Evolutionary conservation across 1,284 basidiomycete species (phyloP), one percentile per base, ranked within the genome.

Genomic region (Irpex rosettiformis): DNA sequence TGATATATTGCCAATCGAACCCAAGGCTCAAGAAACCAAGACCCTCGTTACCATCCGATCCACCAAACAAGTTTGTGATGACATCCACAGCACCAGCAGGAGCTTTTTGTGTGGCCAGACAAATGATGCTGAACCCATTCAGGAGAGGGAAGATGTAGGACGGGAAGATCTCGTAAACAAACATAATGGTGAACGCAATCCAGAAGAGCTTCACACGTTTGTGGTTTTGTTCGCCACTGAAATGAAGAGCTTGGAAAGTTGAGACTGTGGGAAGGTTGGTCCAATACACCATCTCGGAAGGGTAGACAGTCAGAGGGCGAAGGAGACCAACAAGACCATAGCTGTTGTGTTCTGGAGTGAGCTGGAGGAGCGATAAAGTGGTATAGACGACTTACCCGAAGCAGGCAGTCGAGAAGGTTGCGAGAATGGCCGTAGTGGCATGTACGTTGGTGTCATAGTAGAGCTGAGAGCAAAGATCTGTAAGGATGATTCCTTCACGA

Each of bases 221-320:
- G 29, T 64, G 58, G 63, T 81, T 82, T n/a, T 71, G 72, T 7
- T 69, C 52, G 10, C 68, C 73, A 64, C 81, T 76, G 61, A 80
- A 84, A 65, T 86, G 84, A 3, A 86, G 70, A 8, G 80, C 83
- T 76, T 87, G 84, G 72, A 86, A 86, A 27, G 85, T 79, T 4
- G 82, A 76, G 27, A 86, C 82, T 1, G 79, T 82, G 0, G 85
- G 81, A 21, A 86, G 69, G 64, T 81, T 83, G 54, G 56, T 67
- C 75, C 86, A 88, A 70, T 87, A 88, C 28, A 89, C 84, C 83
- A 86, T 86, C 68, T 85, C 82, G n/a, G 83, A 82, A 0, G 87
- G 86, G 67, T 85, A 84, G 16, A 88, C 86, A 0, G 83, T 82
- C 48, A 88, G 75, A 8, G 82, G 82, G 3, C 82, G 78, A 6